These are phyloP conservation scores for Neocatenulostroma microsporum DNA, from an alignment of 2,329 filamentous ascomycete genomes.

Conservation along the genomic window DNA sequence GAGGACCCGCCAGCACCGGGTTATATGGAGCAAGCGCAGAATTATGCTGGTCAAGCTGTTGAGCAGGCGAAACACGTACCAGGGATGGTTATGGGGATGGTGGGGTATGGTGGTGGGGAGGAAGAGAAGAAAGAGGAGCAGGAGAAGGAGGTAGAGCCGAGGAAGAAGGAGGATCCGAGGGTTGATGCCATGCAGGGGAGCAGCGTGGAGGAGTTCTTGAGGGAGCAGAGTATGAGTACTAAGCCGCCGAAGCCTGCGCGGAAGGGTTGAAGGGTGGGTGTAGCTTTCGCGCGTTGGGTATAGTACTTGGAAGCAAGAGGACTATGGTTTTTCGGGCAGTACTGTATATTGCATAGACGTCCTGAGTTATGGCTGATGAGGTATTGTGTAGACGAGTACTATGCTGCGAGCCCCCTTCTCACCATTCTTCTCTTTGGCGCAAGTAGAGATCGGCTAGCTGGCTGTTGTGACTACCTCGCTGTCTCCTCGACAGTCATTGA, in stretches of 20 bases:
- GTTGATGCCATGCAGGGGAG: conserved; percentile 25
- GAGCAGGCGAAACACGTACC: conserved; percentile 25
- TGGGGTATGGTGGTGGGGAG: conserved; percentile 23
- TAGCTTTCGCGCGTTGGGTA: not conserved
- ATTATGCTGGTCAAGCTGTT: conserved; percentile 25
- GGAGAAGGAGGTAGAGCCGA: conserved; percentile 14
- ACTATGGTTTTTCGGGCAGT: too few species aligned
- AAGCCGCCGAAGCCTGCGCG: not conserved
- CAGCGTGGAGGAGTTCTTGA: conserved; percentile 32
- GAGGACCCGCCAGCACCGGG: conserved; percentile 29
- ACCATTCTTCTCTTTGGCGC: too few species aligned
- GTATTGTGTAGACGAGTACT: too few species aligned
- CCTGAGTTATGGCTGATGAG: too few species aligned
- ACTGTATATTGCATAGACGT: too few species aligned
- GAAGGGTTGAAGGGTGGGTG: not conserved
- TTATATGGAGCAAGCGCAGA: conserved; percentile 39
- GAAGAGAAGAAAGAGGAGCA: too few species aligned
- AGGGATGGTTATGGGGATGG: conserved; percentile 28
- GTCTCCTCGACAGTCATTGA: too few species aligned
- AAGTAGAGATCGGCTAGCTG: too few species aligned
- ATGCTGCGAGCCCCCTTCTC: too few species aligned
- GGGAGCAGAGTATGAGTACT: conserved; percentile 19
- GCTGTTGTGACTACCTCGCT: too few species aligned
- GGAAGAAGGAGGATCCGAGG: conserved; percentile 20
- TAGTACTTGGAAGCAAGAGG: not conserved